Evolutionary conservation across 139 green algal species (phyloP), one percentile per base, ranked within the genome.

Genomic region (Coelastrella sp.): DNA sequence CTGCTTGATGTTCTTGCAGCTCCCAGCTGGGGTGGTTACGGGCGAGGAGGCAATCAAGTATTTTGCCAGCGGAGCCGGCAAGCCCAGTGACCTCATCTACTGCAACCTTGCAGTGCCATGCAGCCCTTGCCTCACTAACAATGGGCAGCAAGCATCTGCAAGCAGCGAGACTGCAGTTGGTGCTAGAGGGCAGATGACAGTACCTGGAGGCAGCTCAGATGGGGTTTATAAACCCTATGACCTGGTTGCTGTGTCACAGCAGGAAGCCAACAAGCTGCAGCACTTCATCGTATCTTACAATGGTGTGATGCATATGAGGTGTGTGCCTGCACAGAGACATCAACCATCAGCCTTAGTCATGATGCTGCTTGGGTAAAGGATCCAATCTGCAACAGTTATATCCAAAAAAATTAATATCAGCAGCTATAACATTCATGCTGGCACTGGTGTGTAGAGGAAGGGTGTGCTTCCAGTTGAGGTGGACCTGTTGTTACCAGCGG

Each of bases 231-330:
- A 87, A 22, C 81, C 81, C 7, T 87, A 87, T 54, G 23, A 76
- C 11, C 32, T 87, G 22, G 64, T 61, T 47, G 64, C 81, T 19
- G 81, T 87, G 23, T 23, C 64, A 4, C 81, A 87, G 64, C 81
- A 77, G 64, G 23, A 47, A 17, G 81, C 61, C 32, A n/a, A 87
- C 47, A 87, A 77, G 81, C 23, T 64, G 4, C 81, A 87, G 61
- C 81, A 87, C 32, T 77, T 61, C 13, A 77, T 87, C 17, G 23
- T 87, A 2, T 87, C 81, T 7, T 87, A 87, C 64, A 76, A 87
- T 65, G 81, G 81, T 3, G 81, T 87, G 13, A 87, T 77, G n/a
- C 81, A 87, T 8, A 87, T 87, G 64, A 77, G 81, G 81, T 87
- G 16, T 14, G 77, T 59, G 13, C 58, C 22, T 59, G 74, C 61